Conservation (phyloP, 1,284 basidiomycete genomes). For the Sporisorium scitamineum region DNA sequence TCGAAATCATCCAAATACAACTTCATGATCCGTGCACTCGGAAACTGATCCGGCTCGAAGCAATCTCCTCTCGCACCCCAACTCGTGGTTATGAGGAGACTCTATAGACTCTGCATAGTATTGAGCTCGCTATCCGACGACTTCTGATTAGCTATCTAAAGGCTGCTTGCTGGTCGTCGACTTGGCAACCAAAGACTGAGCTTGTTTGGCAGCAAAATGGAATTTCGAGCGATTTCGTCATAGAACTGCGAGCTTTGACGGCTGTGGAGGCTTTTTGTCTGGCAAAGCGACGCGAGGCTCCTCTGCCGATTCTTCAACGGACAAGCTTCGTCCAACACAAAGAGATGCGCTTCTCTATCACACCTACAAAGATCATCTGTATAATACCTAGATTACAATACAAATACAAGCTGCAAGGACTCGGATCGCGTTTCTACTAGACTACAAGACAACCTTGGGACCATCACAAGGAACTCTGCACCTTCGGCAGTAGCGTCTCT, state of each 20-base stretch:
- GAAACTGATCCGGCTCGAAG: neutral
- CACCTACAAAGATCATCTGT: neutral
- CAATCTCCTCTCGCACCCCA: neutral
- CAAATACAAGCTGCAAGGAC: constrained; percentile 6
- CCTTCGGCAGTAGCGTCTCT: constrained; percentile 58
- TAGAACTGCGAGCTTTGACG: constrained; percentile 2
- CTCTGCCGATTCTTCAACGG: too few relatives aligned
- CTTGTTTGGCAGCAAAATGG: neutral
- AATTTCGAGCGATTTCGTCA: constrained; percentile 20
- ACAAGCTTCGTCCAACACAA: neutral
- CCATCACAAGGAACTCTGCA: constrained; percentile 43
- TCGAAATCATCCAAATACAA: neutral
- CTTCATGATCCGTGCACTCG: constrained; percentile 2
- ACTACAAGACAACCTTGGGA: constrained; percentile 3
- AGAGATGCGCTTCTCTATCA: neutral
- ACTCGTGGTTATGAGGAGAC: neutral
- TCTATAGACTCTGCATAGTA: too few relatives aligned
- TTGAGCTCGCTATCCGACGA: neutral
- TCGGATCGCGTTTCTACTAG: neutral
- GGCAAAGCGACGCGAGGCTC: too few relatives aligned
- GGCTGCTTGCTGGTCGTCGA: neutral
- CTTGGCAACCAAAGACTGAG: neutral
- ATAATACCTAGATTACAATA: constrained; percentile 4
- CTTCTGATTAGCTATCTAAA: neutral
- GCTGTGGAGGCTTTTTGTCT: neutral